These are phyloP conservation scores for Hyphodiscus sp. DNA, from an alignment of 2,329 filamentous ascomycete genomes.

Conservation along the genomic window DNA sequence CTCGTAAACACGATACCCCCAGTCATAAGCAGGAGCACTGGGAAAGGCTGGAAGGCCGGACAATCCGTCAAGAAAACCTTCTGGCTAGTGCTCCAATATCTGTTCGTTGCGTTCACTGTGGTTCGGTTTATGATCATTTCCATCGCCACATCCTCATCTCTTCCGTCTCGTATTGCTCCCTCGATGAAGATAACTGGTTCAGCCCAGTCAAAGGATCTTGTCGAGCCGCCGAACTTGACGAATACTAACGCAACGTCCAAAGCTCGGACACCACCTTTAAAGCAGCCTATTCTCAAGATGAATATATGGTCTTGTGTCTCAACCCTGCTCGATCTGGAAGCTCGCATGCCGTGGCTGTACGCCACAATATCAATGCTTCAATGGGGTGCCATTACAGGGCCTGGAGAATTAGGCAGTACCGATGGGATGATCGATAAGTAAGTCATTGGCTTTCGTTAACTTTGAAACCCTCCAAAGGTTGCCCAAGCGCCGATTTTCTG, in stretches of 20 bases:
- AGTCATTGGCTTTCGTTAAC: slow-evolving; percentile 17
- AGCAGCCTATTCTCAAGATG: slow-evolving; percentile 58
- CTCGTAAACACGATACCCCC: slow-evolving; percentile 13
- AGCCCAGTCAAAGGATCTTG: slow-evolving; percentile 21
- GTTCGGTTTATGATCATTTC: slow-evolving; percentile 60
- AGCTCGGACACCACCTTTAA: slow-evolving; percentile 15
- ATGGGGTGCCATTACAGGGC: slow-evolving; percentile 65
- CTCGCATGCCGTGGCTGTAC: slow-evolving; percentile 86
- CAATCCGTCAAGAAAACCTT: slow-evolving; percentile 32
- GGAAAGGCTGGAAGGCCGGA: slow-evolving; percentile 16
- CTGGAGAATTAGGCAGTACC: slow-evolving; percentile 66
- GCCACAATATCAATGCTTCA: slow-evolving; percentile 71
- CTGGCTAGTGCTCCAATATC: slow-evolving; percentile 46
- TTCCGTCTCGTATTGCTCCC: slow-evolving; percentile 47
- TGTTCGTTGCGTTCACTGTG: slow-evolving; percentile 46
- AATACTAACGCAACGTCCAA: slow-evolving; percentile 11
- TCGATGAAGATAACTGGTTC: slow-evolving; percentile 19
- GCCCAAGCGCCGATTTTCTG: slow-evolving; percentile 14
- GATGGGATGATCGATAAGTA: slow-evolving; percentile 87
- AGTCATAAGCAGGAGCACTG: slow-evolving; percentile 10
- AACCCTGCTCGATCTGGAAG: slow-evolving; percentile 64
- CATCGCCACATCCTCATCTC: slow-evolving; percentile 59
- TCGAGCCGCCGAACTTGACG: slow-evolving; percentile 13
- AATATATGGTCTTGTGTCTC: slow-evolving; percentile 68
- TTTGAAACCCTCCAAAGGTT: slow-evolving; percentile 13